Conservation (phyloP, 495 filamentous ascomycete genomes). For the Lophium mytilinum region DNA sequence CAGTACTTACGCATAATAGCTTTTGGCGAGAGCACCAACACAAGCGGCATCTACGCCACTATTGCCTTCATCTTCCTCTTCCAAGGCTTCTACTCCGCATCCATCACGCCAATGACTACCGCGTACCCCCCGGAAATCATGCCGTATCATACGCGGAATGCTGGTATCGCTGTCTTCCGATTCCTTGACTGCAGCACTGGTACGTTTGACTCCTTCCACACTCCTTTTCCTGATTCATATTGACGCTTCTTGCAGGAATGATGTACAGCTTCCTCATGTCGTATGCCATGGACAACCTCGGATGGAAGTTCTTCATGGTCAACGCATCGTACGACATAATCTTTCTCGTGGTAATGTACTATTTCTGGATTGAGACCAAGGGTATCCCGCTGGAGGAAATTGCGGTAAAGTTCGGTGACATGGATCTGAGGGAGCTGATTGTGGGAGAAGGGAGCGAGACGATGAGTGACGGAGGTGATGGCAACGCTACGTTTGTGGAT, state of each 20-base stretch:
- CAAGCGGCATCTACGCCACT: slow-evolving; percentile 10
- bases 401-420: slow-evolving; percentile 2
- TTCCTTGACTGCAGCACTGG: slow-evolving; percentile 9
- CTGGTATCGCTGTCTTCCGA: slow-evolving; percentile 11
- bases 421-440: too few species aligned
- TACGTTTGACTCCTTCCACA: too few species aligned
- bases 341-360: background rate
- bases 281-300: slow-evolving; percentile 2
- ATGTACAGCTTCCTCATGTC: background rate
- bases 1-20: background rate
- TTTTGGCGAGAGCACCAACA: slow-evolving; percentile 2
- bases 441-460: too few species aligned
- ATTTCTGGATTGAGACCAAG: slow-evolving; percentile 8
- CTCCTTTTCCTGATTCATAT: too few species aligned
- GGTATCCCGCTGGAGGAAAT: slow-evolving; percentile 9
- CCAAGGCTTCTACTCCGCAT: slow-evolving; percentile 5
- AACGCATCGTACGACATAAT: slow-evolving; percentile 8
- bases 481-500: too few species aligned
- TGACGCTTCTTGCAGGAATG: too few species aligned
- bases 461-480: too few species aligned
- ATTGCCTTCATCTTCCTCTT: slow-evolving; percentile 13
- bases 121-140: slow-evolving; percentile 10
- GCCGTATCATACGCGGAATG: slow-evolving; percentile 1
- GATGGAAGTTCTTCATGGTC: slow-evolving; percentile 13
- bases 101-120: slow-evolving; percentile 9